These are phyloP conservation scores for Talaromyces trachyspermus DNA, from an alignment of 495 filamentous ascomycete genomes.

Conservation along the genomic window DNA sequence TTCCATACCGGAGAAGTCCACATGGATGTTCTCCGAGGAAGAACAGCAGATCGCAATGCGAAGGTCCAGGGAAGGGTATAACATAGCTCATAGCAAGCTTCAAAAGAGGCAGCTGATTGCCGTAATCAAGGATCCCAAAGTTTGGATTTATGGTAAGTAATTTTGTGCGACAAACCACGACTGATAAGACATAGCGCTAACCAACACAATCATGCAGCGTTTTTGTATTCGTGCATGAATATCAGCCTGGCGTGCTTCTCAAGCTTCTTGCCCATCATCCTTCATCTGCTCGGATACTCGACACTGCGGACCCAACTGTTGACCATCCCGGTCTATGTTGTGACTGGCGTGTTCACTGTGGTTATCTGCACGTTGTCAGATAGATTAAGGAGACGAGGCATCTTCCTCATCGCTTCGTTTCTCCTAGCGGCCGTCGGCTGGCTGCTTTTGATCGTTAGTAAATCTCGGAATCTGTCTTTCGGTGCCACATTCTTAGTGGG, in stretches of 20 bases:
- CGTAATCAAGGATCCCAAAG: conserved; percentile 10
- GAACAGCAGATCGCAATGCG: background rate
- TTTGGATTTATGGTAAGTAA: conserved; percentile 13
- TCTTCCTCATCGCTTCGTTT: conserved; percentile 13
- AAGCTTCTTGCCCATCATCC: conserved; percentile 15
- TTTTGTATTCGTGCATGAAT: conserved; percentile 7
- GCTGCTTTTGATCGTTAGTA: background rate
- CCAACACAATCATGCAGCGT: too few species aligned
- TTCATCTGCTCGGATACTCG: conserved; percentile 11
- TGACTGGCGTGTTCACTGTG: conserved; percentile 12
- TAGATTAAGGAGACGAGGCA: conserved; percentile 11
- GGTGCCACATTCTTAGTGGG: background rate
- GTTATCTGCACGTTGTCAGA: conserved; percentile 12
- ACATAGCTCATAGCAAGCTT: conserved; percentile 12
- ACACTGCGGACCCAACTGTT: conserved; percentile 13
- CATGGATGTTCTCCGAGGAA: background rate
- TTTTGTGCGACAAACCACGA: too few species aligned
- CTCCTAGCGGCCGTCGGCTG: conserved; percentile 12
- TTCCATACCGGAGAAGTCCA: background rate
- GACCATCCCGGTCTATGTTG: conserved; percentile 16
- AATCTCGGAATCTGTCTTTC: background rate
- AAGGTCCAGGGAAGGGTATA: background rate
- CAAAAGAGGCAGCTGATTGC: conserved; percentile 13
- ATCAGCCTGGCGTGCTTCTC: conserved; percentile 13
- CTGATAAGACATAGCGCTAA: too few species aligned